phyloP scores from a whole-genome alignment of 2,329 filamentous ascomycete genomes.

The Arthroderma sp. region DNA sequence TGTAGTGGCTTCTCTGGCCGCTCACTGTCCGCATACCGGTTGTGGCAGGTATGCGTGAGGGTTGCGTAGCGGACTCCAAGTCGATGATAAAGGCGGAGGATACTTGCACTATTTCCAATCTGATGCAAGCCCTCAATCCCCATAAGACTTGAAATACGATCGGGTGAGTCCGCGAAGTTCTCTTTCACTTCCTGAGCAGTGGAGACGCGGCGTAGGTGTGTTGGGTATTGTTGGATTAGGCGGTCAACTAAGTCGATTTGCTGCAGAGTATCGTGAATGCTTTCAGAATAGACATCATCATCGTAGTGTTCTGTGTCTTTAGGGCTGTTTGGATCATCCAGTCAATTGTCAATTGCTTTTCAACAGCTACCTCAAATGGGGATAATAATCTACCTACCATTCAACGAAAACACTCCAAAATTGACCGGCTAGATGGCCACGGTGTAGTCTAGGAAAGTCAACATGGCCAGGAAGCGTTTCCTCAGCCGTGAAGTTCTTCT shows the following conservation, averaged over 20 bases:
- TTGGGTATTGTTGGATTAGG: conserved; percentile 50
- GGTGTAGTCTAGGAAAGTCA: conserved; percentile 60
- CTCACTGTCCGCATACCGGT: conserved; percentile 75
- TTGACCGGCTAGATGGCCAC: conserved; percentile 56
- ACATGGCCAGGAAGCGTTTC: conserved; percentile 58
- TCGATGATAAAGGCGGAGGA: conserved; percentile 59
- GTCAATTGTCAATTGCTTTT: conserved; percentile 3
- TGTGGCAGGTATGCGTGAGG: conserved; percentile 87
- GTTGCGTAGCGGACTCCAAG: conserved; percentile 80
- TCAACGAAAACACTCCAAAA: conserved; percentile 81
- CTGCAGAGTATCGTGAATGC: conserved; percentile 54
- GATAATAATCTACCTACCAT: conserved; percentile 35
- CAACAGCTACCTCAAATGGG: background rate
- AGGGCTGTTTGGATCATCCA: conserved; percentile 62
- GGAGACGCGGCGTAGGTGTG: conserved; percentile 47
- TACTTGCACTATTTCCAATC: conserved; percentile 61
- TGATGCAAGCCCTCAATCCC: conserved; percentile 85
- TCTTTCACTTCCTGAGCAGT: conserved; percentile 43
- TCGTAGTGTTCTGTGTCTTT: conserved; percentile 23
- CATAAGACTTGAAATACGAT: conserved; percentile 61
- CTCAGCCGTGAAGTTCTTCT: conserved; percentile 55
- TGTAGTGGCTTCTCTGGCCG: conserved; percentile 31
- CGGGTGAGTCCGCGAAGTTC: conserved; percentile 49
- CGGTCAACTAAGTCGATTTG: conserved; percentile 63
- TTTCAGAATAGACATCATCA: conserved; percentile 24